Conservation (phyloP, 176 grass and related monocot species). For the Elaeis guineensis region DNA sequence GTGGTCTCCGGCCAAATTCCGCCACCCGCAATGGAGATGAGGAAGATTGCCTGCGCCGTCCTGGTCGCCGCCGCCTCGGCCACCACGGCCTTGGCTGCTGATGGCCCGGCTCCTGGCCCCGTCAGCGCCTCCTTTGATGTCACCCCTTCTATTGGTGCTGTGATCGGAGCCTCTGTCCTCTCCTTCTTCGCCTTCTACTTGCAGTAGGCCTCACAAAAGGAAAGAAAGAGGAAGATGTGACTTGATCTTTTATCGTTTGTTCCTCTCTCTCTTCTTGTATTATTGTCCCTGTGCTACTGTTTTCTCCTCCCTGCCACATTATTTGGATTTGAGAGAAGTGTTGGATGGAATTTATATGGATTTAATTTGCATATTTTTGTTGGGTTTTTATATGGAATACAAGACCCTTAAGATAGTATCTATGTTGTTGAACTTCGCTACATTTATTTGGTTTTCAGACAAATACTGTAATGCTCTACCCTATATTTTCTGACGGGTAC, state of each 20-base stretch:
- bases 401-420: no score
- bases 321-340: no score
- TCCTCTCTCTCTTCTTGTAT: background rate
- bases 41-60: conserved; percentile 80
- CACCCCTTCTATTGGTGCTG: conserved; percentile 39
- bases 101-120: conserved; percentile 60
- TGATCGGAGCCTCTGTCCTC: conserved; percentile 51
- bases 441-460: no score
- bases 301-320: no score
- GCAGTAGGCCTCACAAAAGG: conserved; percentile 27
- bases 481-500: no score
- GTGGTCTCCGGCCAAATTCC: background rate
- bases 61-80: conserved; percentile 21
- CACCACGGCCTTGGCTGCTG: conserved; percentile 43
- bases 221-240: background rate
- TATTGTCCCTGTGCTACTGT: no score
- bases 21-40: conserved; percentile 69
- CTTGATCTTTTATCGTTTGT: background rate
- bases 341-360: no score
- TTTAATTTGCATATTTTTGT: no score
- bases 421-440: no score
- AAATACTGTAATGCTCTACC: no score
- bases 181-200: conserved; percentile 88
- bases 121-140: conserved; percentile 39
- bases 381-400: no score